These are phyloP conservation scores for Xylariaceae sp. DNA, from an alignment of 2,329 filamentous ascomycete species.

Conservation along the genomic window DNA sequence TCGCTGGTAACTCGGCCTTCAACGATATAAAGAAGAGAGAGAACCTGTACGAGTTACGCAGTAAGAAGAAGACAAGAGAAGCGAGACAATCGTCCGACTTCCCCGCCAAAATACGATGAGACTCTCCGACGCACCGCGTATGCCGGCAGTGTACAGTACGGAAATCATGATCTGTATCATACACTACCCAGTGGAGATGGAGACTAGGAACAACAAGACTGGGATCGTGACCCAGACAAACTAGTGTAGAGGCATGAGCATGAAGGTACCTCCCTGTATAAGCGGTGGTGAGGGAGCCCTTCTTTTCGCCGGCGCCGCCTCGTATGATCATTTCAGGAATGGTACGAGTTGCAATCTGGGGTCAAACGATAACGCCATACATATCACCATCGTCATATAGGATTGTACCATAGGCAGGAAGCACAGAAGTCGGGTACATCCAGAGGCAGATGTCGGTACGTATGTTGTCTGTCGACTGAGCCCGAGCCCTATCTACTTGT, in stretches of 20 bases:
- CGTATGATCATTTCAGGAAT: slow-evolving; percentile 18
- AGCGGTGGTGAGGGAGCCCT: slow-evolving; percentile 6
- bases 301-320: slow-evolving; percentile 5
- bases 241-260: background rate
- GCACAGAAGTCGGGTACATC: background rate
- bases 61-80: background rate
- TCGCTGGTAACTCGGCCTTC: slow-evolving; percentile 8
- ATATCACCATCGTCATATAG: slow-evolving; percentile 7
- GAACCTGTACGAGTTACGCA: background rate
- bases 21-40: background rate
- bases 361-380: slow-evolving; percentile 21
- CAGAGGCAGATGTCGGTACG: background rate
- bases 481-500: background rate
- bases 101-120: background rate
- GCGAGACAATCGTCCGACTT: background rate
- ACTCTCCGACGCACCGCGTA: background rate
- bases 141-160: slow-evolving; percentile 26
- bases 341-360: slow-evolving; percentile 24
- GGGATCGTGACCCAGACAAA: background rate
- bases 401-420: background rate
- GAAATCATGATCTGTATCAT: slow-evolving; percentile 15
- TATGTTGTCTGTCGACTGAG: background rate
- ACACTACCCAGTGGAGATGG: background rate
- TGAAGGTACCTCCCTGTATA: background rate
- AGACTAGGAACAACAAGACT: background rate